phyloP scores from a whole-genome alignment of 2,329 filamentous ascomycete species.

The Hymenoscyphus scutula region DNA sequence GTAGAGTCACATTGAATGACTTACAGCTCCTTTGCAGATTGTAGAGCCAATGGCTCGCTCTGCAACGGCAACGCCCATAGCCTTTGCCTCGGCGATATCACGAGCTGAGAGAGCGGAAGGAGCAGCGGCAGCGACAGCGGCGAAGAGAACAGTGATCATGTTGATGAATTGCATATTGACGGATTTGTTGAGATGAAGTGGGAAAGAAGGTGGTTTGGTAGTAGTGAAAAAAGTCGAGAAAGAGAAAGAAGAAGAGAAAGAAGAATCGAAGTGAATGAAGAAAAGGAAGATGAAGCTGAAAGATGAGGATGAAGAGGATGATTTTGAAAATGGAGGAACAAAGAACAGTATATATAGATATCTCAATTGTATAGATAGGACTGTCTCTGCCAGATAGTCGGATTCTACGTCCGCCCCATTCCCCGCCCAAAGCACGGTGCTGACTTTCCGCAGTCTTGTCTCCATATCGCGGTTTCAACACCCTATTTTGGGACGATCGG shows the following conservation, averaged over 20 bases:
- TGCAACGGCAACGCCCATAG: slow-evolving; percentile 10
- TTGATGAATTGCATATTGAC: slow-evolving; percentile 13
- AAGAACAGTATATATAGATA: background rate
- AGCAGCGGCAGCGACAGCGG: slow-evolving; percentile 1
- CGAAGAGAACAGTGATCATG: slow-evolving; percentile 10
- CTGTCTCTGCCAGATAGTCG: background rate
- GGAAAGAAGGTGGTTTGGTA: background rate
- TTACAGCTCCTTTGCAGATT: slow-evolving; percentile 14
- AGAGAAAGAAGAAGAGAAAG: background rate
- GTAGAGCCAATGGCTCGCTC: slow-evolving; percentile 9
- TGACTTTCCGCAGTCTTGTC: background rate
- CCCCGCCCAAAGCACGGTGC: background rate
- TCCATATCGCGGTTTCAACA: background rate
- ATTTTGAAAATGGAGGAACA: slow-evolving; percentile 2
- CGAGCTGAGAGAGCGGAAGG: background rate
- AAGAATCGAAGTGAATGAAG: background rate
- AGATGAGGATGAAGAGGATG: background rate
- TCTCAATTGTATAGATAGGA: background rate
- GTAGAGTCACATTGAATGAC: background rate
- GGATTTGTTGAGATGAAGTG: background rate
- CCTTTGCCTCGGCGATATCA: slow-evolving; percentile 4
- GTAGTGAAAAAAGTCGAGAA: background rate
- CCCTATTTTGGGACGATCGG: background rate
- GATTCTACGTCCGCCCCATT: background rate
- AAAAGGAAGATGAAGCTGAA: background rate